Conservation (phyloP, 2,329 filamentous ascomycete genomes). For the Sclerotinia minor region DNA sequence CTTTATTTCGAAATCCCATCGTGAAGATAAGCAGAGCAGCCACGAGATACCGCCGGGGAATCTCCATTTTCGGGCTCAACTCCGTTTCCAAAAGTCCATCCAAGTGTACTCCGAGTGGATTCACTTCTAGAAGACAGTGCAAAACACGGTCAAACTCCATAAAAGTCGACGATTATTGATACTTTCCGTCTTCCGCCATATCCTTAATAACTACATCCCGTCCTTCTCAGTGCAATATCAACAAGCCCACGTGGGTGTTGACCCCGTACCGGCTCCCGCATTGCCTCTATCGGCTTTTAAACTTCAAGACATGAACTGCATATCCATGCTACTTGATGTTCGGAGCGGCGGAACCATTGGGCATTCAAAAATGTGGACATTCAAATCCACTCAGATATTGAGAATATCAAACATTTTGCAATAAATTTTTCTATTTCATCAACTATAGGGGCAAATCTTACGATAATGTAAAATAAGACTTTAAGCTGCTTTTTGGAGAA, state of each 20-base stretch:
- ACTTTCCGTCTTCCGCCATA: neutral
- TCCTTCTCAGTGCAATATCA: neutral
- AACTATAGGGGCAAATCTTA: neutral
- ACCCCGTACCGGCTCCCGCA: neutral
- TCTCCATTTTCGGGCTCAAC: neutral
- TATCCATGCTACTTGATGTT: neutral
- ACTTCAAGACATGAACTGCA: neutral
- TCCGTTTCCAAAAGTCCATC: neutral
- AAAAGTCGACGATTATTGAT: neutral
- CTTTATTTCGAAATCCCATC: neutral
- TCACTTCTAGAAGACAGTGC: neutral
- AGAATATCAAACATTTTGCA: too few relatives aligned
- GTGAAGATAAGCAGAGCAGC: constrained; percentile 4
- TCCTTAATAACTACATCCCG: neutral
- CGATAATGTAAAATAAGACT: neutral
- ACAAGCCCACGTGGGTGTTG: neutral
- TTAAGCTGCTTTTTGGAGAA: neutral
- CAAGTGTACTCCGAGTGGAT: neutral
- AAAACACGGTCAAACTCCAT: neutral
- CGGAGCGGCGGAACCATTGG: neutral
- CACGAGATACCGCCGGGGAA: neutral
- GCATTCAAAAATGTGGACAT: neutral
- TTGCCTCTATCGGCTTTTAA: neutral
- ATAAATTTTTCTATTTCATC: neutral
- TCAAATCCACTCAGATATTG: neutral